Percentiles rank a stretch among this genome's conserved stretches.
These are phyloP conservation scores for Trypanosoma vivax DNA, from an alignment of 208 protist species.

Conservation along the genomic window DNA sequence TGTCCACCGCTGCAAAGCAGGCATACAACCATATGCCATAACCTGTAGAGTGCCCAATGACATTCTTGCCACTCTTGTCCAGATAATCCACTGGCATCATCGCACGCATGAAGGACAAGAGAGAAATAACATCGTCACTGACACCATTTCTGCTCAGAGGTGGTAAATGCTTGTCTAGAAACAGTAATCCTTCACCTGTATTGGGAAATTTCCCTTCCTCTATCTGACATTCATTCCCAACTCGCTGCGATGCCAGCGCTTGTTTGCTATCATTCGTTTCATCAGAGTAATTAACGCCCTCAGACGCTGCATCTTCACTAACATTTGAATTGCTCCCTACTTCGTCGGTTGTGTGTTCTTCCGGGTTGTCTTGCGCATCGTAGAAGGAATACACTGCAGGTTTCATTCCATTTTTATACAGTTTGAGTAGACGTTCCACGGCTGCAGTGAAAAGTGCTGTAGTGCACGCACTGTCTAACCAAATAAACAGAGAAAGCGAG, in stretches of 20 bases:
- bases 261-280: slow-evolving; percentile 2
- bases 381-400: neutral
- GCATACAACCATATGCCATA: slow-evolving; percentile 69
- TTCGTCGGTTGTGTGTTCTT: neutral
- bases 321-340: neutral
- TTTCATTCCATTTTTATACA: slow-evolving; percentile 15
- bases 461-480: slow-evolving; percentile 46
- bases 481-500: slow-evolving; percentile 39
- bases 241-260: too few species aligned
- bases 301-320: neutral
- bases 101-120: slow-evolving; percentile 23
- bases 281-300: neutral
- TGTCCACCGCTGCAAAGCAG: slow-evolving; percentile 51
- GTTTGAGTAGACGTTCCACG: slow-evolving; percentile 35
- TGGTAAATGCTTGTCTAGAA: slow-evolving; percentile 8
- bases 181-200: neutral
- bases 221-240: too few species aligned
- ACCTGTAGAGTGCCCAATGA: slow-evolving; percentile 21
- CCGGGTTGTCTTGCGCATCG: neutral
- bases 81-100: slow-evolving; percentile 23
- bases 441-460: slow-evolving; percentile 51
- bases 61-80: slow-evolving; percentile 2
- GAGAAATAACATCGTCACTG: slow-evolving; percentile 14
- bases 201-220: neutral
- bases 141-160: neutral